Percentiles rank a stretch among this genome's conserved stretches.
phyloP scores from a whole-genome alignment of 345 rosid species.

The Sisymbrium altissimum region DNA sequence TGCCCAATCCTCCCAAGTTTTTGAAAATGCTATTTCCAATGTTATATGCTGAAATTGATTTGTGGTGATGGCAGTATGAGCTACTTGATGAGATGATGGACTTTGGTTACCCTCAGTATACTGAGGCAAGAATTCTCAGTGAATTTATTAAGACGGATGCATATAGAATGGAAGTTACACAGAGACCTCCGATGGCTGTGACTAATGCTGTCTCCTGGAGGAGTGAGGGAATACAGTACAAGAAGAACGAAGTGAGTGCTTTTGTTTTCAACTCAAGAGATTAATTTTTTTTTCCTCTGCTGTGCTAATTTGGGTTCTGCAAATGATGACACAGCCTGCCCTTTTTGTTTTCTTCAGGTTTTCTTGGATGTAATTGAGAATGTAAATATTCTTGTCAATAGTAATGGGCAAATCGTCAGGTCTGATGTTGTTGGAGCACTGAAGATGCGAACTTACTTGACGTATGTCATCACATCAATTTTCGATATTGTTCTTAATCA shows the following conservation, averaged over 20 bases:
- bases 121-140: constrained; percentile 87
- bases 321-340: constrained; percentile 8
- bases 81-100: constrained; percentile 99
- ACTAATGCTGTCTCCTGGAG: constrained; percentile 99
- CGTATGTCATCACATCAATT: constrained; percentile 36
- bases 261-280: neutral
- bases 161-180: constrained; percentile 91
- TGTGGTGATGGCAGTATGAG: constrained; percentile 71
- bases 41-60: too few species aligned
- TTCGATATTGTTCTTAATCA: neutral
- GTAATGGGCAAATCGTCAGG: constrained; percentile 89
- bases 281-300: neutral
- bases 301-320: neutral
- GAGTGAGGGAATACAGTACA: constrained; percentile 84
- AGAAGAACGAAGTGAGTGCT: constrained; percentile 80
- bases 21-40: too few species aligned
- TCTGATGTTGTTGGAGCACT: constrained; percentile 97
- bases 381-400: constrained; percentile 92
- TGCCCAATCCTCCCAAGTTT: too few species aligned
- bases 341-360: constrained; percentile 47
- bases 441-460: constrained; percentile 95
- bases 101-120: constrained; percentile 93
- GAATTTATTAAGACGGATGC: constrained; percentile 99
- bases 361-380: constrained; percentile 95
- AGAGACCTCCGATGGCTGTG: constrained; percentile 99